These are phyloP conservation scores for Exophiala alcalophila DNA, from an alignment of 2,329 filamentous ascomycete genomes.

Conservation along the genomic window DNA sequence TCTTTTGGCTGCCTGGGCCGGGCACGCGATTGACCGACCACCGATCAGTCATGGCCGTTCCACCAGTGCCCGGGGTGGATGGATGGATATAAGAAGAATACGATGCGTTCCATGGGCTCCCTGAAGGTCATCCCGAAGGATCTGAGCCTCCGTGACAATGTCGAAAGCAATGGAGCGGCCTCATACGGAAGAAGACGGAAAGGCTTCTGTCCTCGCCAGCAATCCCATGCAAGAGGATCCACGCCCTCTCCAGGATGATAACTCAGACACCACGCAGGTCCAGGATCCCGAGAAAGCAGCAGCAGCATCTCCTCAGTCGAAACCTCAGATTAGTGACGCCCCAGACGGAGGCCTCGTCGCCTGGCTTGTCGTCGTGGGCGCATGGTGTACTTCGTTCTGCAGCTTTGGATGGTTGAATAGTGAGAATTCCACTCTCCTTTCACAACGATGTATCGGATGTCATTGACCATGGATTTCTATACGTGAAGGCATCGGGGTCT, in stretches of 20 bases:
- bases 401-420: conserved; percentile 39
- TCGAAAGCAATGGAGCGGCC: no score
- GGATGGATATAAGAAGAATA: no score
- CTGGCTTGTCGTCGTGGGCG: conserved; percentile 4
- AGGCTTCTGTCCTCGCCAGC: no score
- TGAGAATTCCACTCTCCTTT: neutral
- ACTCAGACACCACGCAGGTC: neutral
- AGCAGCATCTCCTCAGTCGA: neutral
- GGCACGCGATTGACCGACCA: no score
- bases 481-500: conserved; percentile 43
- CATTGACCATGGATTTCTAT: neutral
- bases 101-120: no score
- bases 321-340: neutral
- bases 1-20: no score
- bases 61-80: no score
- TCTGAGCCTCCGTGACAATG: no score
- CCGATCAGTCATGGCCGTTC: no score
- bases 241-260: neutral
- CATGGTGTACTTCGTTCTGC: conserved; percentile 20
- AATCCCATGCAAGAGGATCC: no score
- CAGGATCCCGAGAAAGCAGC: neutral
- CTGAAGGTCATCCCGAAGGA: no score
- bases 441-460: neutral
- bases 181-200: no score
- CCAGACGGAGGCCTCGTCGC: conserved; percentile 2